These are phyloP conservation scores for Globisporangium splendens DNA, from an alignment of 352 stramenopile species.

Conservation along the genomic window DNA sequence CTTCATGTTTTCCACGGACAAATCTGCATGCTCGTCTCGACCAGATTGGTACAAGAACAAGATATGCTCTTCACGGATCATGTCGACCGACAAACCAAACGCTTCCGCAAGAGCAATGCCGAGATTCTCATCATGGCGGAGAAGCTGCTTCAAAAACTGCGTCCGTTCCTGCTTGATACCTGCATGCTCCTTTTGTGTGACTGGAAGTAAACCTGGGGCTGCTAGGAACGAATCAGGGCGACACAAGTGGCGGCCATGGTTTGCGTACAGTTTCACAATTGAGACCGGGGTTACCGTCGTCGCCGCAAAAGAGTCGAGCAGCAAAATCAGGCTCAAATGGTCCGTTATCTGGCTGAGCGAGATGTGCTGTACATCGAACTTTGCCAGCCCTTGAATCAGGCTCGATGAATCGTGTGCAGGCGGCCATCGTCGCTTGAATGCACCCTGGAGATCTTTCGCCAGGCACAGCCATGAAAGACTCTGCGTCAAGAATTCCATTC, in stretches of 20 bases:
- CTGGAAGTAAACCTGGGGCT: neutral
- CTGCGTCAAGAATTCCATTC: slow-evolving; percentile 42
- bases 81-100: slow-evolving; percentile 68
- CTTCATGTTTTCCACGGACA: slow-evolving; percentile 72
- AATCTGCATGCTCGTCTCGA: slow-evolving; percentile 61
- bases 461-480: slow-evolving; percentile 41
- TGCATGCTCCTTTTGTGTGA: slow-evolving; percentile 21
- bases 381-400: slow-evolving; percentile 42
- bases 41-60: slow-evolving; percentile 79
- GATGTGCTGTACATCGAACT: slow-evolving; percentile 37
- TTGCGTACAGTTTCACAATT: slow-evolving; percentile 57
- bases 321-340: slow-evolving; percentile 71
- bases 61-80: slow-evolving; percentile 77
- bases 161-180: slow-evolving; percentile 44
- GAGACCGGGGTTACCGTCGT: slow-evolving; percentile 68
- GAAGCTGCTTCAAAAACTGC: slow-evolving; percentile 64
- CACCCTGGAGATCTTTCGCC: slow-evolving; percentile 39
- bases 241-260: slow-evolving; percentile 49
- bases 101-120: slow-evolving; percentile 66
- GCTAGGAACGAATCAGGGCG: slow-evolving; percentile 53
- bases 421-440: slow-evolving; percentile 56
- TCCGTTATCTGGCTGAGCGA: slow-evolving; percentile 40
- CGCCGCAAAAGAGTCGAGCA: slow-evolving; percentile 78
- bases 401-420: slow-evolving; percentile 41
- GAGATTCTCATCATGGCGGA: slow-evolving; percentile 59